Evolutionary conservation across 2,329 filamentous ascomycete species (phyloP).

Genomic region (Xylariaceae sp.): DNA sequence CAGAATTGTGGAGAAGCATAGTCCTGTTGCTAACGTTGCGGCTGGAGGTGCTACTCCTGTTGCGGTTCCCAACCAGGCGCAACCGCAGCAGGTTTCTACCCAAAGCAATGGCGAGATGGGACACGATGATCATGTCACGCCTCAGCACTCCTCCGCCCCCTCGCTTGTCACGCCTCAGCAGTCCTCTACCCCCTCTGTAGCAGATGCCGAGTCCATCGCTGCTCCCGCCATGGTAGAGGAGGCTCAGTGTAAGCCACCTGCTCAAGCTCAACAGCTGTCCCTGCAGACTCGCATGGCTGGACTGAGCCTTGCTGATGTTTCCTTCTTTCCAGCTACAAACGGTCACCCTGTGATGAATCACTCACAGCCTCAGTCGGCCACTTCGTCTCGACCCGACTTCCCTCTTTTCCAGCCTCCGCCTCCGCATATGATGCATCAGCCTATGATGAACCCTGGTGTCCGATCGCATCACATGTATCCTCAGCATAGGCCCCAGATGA

Average conservation of each 20-base stretch:
- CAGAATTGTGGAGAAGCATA: conserved; percentile 28
- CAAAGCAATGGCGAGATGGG: conserved; percentile 1
- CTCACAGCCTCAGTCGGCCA: conserved; percentile 24
- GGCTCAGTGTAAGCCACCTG: conserved; percentile 11
- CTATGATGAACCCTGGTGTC: conserved; percentile 19
- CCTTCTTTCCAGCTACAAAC: conserved; percentile 7
- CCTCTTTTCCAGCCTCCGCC: conserved; percentile 17
- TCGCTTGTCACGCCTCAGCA: no score
- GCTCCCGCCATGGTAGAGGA: conserved; percentile 10
- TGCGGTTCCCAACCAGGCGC: conserved; percentile 5
- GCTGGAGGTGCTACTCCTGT: conserved; percentile 23
- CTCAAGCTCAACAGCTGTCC: background rate
- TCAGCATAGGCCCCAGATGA: conserved; percentile 49
- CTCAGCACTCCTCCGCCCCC: background rate
- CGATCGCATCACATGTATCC: conserved; percentile 27
- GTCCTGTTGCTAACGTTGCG: conserved; percentile 1
- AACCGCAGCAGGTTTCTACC: conserved; percentile 8
- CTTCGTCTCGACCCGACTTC: conserved; percentile 19
- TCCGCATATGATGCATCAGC: conserved; percentile 19
- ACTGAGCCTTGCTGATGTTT: conserved; percentile 1
- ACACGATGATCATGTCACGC: background rate
- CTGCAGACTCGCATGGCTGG: background rate
- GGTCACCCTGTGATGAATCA: conserved; percentile 2
- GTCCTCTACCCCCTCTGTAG: conserved; percentile 9
- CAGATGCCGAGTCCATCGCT: conserved; percentile 7